Percentiles rank a stretch among this genome's conserved stretches.
Conservation (phyloP, 2,329 filamentous ascomycete genomes). For the Lasiodiplodia theobromae region DNA sequence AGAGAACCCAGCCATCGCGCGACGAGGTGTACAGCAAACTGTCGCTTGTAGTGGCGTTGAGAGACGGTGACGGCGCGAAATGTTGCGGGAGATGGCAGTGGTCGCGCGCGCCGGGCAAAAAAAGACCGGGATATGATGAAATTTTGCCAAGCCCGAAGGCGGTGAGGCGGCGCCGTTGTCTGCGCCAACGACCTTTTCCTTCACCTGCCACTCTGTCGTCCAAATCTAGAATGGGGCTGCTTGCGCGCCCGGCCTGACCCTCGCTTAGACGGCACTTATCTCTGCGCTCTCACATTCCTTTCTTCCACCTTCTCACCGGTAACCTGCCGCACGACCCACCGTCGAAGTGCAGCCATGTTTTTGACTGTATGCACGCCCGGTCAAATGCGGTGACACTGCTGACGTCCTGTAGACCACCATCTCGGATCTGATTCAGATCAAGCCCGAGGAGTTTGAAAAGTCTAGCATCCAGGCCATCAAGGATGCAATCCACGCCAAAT, state of each 20-base stretch:
- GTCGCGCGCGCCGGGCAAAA: constrained; percentile 1
- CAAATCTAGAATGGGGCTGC: constrained; percentile 8
- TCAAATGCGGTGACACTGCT: constrained; percentile 15
- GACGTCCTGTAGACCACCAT: constrained; percentile 75
- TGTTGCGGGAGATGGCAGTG: neutral
- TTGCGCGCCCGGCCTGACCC: neutral
- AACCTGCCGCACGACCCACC: constrained; percentile 4
- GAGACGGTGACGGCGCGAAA: neutral
- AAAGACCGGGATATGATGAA: constrained; percentile 18
- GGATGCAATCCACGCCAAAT: constrained; percentile 97
- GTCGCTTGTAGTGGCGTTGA: neutral
- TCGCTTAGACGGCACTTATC: constrained; percentile 5
- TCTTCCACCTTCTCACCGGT: constrained; percentile 1
- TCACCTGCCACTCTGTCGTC: neutral
- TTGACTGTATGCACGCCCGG: constrained; percentile 23
- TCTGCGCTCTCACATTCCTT: neutral
- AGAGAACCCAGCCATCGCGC: constrained; percentile 40
- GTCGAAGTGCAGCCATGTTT: constrained; percentile 14
- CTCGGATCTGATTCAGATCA: constrained; percentile 91
- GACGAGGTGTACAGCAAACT: neutral
- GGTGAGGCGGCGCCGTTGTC: constrained; percentile 7
- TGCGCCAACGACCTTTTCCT: constrained; percentile 21
- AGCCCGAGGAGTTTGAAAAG: constrained; percentile 86
- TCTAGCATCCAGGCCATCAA: constrained; percentile 84
- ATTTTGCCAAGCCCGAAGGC: constrained; percentile 28